phyloP scores from a whole-genome alignment of 2,329 filamentous ascomycete species.

The Ophiognomonia clavigignenti-juglandacearum region DNA sequence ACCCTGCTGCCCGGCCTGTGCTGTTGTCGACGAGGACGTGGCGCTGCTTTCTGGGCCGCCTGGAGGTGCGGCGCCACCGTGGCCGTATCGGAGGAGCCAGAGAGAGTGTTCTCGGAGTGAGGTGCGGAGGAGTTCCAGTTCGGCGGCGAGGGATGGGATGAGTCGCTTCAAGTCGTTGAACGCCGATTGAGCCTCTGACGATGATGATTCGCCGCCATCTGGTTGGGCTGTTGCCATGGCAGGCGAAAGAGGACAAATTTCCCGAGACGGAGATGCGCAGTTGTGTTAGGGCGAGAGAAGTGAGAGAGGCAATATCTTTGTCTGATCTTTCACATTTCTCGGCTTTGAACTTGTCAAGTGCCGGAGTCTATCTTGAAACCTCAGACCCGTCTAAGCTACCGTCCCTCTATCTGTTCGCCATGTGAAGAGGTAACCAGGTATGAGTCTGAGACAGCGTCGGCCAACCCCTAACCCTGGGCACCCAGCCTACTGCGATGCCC shows the following conservation, averaged over 20 bases:
- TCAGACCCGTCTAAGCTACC: too few relatives aligned
- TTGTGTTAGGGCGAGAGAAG: too few relatives aligned
- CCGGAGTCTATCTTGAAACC: too few relatives aligned
- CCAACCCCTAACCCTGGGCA: not conserved
- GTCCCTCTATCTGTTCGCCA: too few relatives aligned
- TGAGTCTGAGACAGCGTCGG: too few relatives aligned
- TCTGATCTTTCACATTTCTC: too few relatives aligned
- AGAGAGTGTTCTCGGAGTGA: constrained; percentile 26
- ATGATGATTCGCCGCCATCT: constrained; percentile 5
- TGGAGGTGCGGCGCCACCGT: constrained; percentile 11
- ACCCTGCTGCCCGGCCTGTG: not conserved
- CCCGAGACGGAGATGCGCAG: too few relatives aligned
- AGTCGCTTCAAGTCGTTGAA: constrained; percentile 24
- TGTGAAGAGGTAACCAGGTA: too few relatives aligned
- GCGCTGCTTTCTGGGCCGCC: not conserved
- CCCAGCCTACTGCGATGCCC: too few relatives aligned
- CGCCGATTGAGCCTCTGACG: constrained; percentile 17
- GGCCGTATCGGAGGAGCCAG: constrained; percentile 25
- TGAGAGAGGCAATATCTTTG: too few relatives aligned
- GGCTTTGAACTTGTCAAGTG: too few relatives aligned
- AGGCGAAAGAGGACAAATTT: not conserved
- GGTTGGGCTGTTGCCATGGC: constrained; percentile 1
- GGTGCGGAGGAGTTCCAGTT: constrained; percentile 25
- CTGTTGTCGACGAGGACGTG: not conserved
- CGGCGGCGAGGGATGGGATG: constrained; percentile 23